phyloP scores from a whole-genome alignment of 164 flowering plant genomes.

The Stephania japonica region DNA sequence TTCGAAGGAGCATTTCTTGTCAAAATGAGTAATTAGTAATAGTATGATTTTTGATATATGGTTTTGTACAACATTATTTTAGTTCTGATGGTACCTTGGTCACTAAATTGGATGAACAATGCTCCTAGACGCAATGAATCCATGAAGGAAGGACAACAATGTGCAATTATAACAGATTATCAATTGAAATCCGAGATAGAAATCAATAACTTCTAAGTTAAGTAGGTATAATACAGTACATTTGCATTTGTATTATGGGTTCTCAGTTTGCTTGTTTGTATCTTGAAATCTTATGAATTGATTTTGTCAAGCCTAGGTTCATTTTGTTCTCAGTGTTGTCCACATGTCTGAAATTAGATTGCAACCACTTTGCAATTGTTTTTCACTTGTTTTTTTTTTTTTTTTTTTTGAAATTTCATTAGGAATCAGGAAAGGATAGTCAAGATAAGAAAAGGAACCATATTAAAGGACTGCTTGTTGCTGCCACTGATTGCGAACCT shows the following conservation, averaged over 20 bases:
- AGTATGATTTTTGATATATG: no score
- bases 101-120: no score
- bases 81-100: no score
- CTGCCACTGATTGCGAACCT: constrained; percentile 96
- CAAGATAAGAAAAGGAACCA: constrained; percentile 90
- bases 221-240: not conserved
- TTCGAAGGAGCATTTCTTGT: no score
- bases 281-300: not conserved
- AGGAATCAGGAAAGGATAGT: constrained; percentile 90
- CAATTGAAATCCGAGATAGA: not conserved
- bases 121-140: not conserved
- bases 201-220: not conserved
- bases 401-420: constrained; percentile 5
- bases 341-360: not conserved
- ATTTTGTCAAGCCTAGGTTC: not conserved
- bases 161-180: not conserved
- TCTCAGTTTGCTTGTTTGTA: not conserved
- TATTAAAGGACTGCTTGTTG: constrained; percentile 85
- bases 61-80: no score
- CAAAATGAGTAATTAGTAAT: no score
- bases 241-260: not conserved
- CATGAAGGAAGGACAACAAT: not conserved
- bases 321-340: not conserved
- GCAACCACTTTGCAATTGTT: not conserved
- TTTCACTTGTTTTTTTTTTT: constrained; percentile 8